A percentile compares a stretch with the other conserved stretches of the same genome.
Conservation (phyloP, 495 filamentous ascomycete genomes). For the Melanomma pulvis-pyrius region DNA sequence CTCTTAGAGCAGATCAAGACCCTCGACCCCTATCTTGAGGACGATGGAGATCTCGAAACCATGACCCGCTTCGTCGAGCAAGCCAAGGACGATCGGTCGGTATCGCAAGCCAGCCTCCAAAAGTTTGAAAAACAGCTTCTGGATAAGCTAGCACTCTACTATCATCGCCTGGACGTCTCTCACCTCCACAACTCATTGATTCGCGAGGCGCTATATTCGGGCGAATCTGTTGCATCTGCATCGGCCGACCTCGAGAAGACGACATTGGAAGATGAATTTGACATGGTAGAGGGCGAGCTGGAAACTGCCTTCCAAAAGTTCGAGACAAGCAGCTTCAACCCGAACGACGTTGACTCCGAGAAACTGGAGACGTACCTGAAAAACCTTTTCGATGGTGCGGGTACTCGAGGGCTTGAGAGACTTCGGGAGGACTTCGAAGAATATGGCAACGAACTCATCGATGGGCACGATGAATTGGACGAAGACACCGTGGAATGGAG, state of each 20-base stretch:
- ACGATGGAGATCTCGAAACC: slow-evolving; percentile 25
- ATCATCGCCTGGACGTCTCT: slow-evolving; percentile 14
- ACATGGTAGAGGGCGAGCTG: slow-evolving; percentile 29
- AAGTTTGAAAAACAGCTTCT: slow-evolving; percentile 23
- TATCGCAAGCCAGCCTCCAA: slow-evolving; percentile 10
- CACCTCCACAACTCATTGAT: slow-evolving; percentile 22
- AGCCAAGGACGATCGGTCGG: slow-evolving; percentile 27
- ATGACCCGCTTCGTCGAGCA: slow-evolving; percentile 25
- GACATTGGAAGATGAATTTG: slow-evolving; percentile 29
- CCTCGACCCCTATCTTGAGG: slow-evolving; percentile 26
- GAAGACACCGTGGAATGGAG: slow-evolving; percentile 23
- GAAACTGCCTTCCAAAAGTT: slow-evolving; percentile 26
- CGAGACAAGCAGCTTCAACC: slow-evolving; percentile 18
- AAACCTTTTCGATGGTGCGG: slow-evolving; percentile 5
- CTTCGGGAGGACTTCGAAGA: slow-evolving; percentile 18
- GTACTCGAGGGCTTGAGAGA: slow-evolving; percentile 1
- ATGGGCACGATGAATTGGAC: background rate
- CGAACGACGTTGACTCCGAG: slow-evolving; percentile 11
- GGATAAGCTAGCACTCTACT: slow-evolving; percentile 6
- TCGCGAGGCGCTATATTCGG: slow-evolving; percentile 7
- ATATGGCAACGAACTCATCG: slow-evolving; percentile 4
- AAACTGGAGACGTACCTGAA: slow-evolving; percentile 24
- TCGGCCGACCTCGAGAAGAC: slow-evolving; percentile 21
- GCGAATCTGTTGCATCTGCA: background rate
- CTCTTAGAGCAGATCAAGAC: slow-evolving; percentile 26